Percentiles rank a stretch among this genome's conserved stretches.
Conservation (phyloP, 1,139 yeast species). For the Kodamaea plutei region DNA sequence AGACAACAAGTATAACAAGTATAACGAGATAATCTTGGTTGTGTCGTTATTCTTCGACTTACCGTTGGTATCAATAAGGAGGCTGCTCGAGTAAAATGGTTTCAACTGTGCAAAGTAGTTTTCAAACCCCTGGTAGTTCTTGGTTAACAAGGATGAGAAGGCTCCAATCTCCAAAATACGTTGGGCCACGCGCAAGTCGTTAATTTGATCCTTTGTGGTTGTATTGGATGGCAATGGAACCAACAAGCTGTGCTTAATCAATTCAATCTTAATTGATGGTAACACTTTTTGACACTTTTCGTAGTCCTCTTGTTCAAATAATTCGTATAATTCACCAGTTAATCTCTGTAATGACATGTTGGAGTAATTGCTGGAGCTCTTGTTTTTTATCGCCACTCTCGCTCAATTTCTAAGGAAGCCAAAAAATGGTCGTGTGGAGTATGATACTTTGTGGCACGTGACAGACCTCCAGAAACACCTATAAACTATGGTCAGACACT, state of each 20-base stretch:
- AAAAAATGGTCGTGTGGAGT: too few species aligned
- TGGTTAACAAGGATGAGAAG: slow-evolving; percentile 61
- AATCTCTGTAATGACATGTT: slow-evolving; percentile 46
- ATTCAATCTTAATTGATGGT: slow-evolving; percentile 70
- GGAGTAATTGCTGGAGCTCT: slow-evolving; percentile 1
- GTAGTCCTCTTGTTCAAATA: slow-evolving; percentile 62
- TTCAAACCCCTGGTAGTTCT: slow-evolving; percentile 63
- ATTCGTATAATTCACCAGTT: slow-evolving; percentile 62
- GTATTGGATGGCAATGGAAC: slow-evolving; percentile 55
- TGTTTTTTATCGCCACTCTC: slow-evolving; percentile 2
- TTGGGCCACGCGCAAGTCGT: slow-evolving; percentile 75
- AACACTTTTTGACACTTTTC: slow-evolving; percentile 56
- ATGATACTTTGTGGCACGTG: too few species aligned
- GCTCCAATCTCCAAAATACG: slow-evolving; percentile 87
- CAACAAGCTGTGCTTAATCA: slow-evolving; percentile 72
- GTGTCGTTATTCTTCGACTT: slow-evolving; percentile 49
- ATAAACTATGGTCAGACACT: too few species aligned
- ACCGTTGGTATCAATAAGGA: slow-evolving; percentile 46
- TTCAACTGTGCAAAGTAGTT: slow-evolving; percentile 72
- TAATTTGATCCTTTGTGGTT: slow-evolving; percentile 40
- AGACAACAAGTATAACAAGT: slow-evolving; percentile 69
- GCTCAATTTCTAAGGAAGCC: too few species aligned
- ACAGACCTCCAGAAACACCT: too few species aligned
- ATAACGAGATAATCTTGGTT: slow-evolving; percentile 74
- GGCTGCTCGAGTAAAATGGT: slow-evolving; percentile 58